Evolutionary conservation across 139 green algal genomes (phyloP).

Genomic region (Closterium sp.): DNA sequence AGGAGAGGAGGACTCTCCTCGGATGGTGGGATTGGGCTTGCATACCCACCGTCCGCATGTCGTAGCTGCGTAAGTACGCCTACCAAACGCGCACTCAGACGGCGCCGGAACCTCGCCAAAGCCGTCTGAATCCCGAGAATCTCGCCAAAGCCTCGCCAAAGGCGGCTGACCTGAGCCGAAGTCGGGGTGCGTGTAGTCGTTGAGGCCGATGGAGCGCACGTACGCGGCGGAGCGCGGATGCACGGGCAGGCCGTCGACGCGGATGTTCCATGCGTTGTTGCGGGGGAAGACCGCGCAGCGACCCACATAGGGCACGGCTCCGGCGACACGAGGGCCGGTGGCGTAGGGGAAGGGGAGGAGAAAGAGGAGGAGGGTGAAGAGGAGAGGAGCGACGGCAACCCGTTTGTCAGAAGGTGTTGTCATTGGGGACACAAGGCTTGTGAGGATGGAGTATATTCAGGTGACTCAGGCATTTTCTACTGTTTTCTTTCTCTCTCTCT

Average conservation of each 20-base stretch:
- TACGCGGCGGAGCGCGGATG: neutral
- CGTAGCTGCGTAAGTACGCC: too few relatives aligned
- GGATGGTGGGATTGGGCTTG: too few relatives aligned
- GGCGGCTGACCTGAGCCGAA: conserved; percentile 1
- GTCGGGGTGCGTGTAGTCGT: neutral
- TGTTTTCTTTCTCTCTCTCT: too few relatives aligned
- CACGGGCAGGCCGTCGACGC: neutral
- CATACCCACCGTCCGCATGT: too few relatives aligned
- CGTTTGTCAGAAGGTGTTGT: neutral
- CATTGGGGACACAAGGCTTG: neutral
- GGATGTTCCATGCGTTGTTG: conserved; percentile 3
- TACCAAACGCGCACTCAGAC: too few relatives aligned
- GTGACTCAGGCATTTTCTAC: too few relatives aligned
- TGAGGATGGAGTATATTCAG: neutral
- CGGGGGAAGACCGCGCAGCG: neutral
- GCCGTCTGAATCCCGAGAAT: too few relatives aligned
- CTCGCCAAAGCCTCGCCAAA: too few relatives aligned
- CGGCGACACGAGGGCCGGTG: neutral
- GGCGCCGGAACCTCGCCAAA: too few relatives aligned
- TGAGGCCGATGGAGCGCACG: neutral
- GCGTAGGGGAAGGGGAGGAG: neutral
- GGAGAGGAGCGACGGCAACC: neutral
- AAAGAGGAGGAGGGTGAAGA: neutral
- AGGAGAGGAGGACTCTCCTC: too few relatives aligned
- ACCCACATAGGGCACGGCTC: neutral